Evolutionary conservation across 2,329 filamentous ascomycete species (phyloP).

Genomic region (Atkinsonella hypoxylon): DNA sequence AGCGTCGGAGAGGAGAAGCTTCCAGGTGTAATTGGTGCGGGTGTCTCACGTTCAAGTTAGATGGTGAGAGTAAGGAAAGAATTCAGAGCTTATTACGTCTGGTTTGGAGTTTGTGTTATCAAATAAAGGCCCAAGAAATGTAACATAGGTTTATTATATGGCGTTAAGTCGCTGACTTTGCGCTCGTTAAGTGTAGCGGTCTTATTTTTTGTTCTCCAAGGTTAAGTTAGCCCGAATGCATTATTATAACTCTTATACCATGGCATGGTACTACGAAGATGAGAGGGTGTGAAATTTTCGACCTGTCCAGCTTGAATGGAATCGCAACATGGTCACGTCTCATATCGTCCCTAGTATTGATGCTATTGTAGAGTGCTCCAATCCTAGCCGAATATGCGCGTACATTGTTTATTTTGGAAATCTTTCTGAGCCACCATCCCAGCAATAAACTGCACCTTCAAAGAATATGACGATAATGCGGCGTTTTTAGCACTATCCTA

Average conservation of each 20-base stretch:
- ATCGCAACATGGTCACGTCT: no score
- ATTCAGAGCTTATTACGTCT: constrained; percentile 6
- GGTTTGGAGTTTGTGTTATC: constrained; percentile 6
- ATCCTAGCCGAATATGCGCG: no score
- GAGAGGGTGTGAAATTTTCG: no score
- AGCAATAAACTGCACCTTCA: neutral
- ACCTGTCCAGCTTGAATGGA: no score
- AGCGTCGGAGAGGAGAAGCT: constrained; percentile 77
- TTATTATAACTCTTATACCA: neutral
- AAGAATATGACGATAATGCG: neutral
- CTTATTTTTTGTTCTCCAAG: neutral
- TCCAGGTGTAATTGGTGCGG: constrained; percentile 91
- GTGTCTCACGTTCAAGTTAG: constrained; percentile 63
- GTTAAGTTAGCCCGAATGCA: neutral
- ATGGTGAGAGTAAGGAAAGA: neutral
- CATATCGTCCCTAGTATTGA: no score
- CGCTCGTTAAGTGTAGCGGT: neutral
- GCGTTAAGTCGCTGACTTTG: constrained; percentile 2
- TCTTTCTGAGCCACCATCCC: no score
- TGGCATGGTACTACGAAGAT: no score
- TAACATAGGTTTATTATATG: constrained; percentile 8
- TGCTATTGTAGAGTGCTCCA: no score
- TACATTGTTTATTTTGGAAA: no score
- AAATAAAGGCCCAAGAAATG: neutral
- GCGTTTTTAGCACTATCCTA: constrained; percentile 5